A percentile compares a stretch with the other conserved stretches of the same genome.
phyloP scores from a whole-genome alignment of 2,329 filamentous ascomycete genomes.

The Aspergillus aculeatinus region DNA sequence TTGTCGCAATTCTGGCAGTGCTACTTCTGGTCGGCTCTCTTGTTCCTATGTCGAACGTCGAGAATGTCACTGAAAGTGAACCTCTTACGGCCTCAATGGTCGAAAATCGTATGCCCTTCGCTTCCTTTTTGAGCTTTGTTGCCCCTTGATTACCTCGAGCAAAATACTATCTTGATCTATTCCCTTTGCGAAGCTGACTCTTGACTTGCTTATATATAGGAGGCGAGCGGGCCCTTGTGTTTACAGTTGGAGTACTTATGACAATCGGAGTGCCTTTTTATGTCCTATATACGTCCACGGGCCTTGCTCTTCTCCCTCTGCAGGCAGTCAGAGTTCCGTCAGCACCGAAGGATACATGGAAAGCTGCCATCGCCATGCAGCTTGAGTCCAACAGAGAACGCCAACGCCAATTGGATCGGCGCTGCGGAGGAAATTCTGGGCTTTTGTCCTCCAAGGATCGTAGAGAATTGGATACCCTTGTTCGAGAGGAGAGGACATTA shows the following conservation, averaged over 20 bases:
- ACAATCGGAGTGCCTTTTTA: conserved; percentile 85
- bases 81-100: conserved; percentile 84
- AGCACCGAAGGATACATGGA: conserved; percentile 76
- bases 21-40: conserved; percentile 94
- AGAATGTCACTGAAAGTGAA: conserved; percentile 71
- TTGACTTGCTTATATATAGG: conserved; percentile 44
- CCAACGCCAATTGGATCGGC: conserved; percentile 85
- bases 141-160: not conserved
- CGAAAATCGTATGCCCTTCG: conserved; percentile 65
- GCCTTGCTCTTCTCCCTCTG: conserved; percentile 83
- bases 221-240: conserved; percentile 88
- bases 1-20: conserved; percentile 70
- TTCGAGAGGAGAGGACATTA: conserved; percentile 87
- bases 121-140: not conserved
- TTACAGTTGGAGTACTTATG: conserved; percentile 83
- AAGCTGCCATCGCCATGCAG: conserved; percentile 73
- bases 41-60: conserved; percentile 72
- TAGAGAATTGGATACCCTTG: conserved; percentile 80
- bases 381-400: conserved; percentile 86
- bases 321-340: conserved; percentile 89
- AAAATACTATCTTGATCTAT: not conserved
- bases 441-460: conserved; percentile 81
- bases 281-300: conserved; percentile 81
- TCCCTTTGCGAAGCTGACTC: not conserved
- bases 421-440: conserved; percentile 71